These are phyloP conservation scores for Pyricularia pennisetigena DNA, from an alignment of 2,329 filamentous ascomycete genomes.

Conservation along the genomic window DNA sequence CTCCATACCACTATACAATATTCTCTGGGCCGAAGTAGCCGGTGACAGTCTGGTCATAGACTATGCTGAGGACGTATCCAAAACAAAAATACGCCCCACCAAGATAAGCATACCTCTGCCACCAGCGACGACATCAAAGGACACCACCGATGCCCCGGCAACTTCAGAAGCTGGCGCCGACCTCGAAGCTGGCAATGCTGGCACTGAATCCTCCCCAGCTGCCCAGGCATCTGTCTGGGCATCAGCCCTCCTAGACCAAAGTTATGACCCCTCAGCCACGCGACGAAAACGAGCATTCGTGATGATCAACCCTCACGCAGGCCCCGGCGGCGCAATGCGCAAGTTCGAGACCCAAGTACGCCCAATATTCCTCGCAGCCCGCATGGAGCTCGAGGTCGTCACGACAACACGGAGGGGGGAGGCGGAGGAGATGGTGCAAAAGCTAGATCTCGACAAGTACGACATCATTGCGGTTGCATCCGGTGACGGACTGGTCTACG, in stretches of 20 bases:
- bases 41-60: slow-evolving; percentile 54
- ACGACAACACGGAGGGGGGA: slow-evolving; percentile 65
- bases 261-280: slow-evolving; percentile 58
- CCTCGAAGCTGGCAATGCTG: slow-evolving; percentile 18
- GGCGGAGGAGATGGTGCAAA: slow-evolving; percentile 65
- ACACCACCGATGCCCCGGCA: background rate
- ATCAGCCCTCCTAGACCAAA: slow-evolving; percentile 50
- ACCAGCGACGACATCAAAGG: background rate
- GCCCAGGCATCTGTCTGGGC: slow-evolving; percentile 48
- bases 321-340: slow-evolving; percentile 65
- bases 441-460: slow-evolving; percentile 67
- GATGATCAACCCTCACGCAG: slow-evolving; percentile 83
- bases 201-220: slow-evolving; percentile 14
- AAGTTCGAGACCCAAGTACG: slow-evolving; percentile 67
- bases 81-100: slow-evolving; percentile 48
- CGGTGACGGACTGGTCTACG: slow-evolving; percentile 83
- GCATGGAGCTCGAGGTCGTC: slow-evolving; percentile 65
- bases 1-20: slow-evolving; percentile 65
- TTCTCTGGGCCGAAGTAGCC: slow-evolving; percentile 66
- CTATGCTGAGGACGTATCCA: slow-evolving; percentile 54
- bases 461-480: slow-evolving; percentile 86
- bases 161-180: slow-evolving; percentile 5
- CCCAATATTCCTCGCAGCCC: slow-evolving; percentile 74
- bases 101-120: slow-evolving; percentile 44
- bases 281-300: slow-evolving; percentile 73